Evolutionary conservation across 2,329 filamentous ascomycete species (phyloP).

Genomic region (Penicillium italicum): DNA sequence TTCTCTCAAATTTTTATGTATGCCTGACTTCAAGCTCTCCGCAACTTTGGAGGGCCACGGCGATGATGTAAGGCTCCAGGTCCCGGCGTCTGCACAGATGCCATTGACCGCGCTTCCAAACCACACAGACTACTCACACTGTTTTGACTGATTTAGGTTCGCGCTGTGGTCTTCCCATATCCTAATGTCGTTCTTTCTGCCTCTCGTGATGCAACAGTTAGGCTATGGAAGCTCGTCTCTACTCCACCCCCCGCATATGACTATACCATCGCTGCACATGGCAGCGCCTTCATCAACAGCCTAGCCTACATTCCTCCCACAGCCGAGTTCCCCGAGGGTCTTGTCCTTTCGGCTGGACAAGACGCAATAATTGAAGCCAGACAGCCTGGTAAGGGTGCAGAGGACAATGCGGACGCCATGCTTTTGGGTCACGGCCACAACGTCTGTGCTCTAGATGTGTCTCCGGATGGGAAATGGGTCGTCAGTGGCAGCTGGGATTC

Average conservation of each 20-base stretch:
- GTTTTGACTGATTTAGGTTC: slow-evolving; percentile 68
- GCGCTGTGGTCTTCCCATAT: slow-evolving; percentile 74
- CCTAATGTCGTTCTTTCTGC: slow-evolving; percentile 73
- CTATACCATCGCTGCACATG: slow-evolving; percentile 71
- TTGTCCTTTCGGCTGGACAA: slow-evolving; percentile 83
- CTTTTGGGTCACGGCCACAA: slow-evolving; percentile 84
- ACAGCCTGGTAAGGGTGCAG: slow-evolving; percentile 61
- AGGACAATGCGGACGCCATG: slow-evolving; percentile 78
- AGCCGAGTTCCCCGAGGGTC: slow-evolving; percentile 66
- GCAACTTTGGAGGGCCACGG: slow-evolving; percentile 85
- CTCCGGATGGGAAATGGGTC: slow-evolving; percentile 66
- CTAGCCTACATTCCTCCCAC: slow-evolving; percentile 72
- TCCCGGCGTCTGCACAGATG: slow-evolving; percentile 14
- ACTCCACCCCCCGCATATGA: slow-evolving; percentile 69
- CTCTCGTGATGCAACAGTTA: slow-evolving; percentile 86
- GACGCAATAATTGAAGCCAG: slow-evolving; percentile 92
- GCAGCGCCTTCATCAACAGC: slow-evolving; percentile 82
- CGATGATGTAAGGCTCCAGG: slow-evolving; percentile 69
- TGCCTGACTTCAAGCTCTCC: slow-evolving; percentile 89
- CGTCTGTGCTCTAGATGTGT: slow-evolving; percentile 80
- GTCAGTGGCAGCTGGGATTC: slow-evolving; percentile 94
- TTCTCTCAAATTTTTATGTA: slow-evolving; percentile 39
- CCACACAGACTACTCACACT: slow-evolving; percentile 51
- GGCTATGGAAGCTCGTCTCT: slow-evolving; percentile 72
- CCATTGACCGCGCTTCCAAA: slow-evolving; percentile 17